Conservation (phyloP, 2,329 filamentous ascomycete species). For the Fusarium sp. region DNA sequence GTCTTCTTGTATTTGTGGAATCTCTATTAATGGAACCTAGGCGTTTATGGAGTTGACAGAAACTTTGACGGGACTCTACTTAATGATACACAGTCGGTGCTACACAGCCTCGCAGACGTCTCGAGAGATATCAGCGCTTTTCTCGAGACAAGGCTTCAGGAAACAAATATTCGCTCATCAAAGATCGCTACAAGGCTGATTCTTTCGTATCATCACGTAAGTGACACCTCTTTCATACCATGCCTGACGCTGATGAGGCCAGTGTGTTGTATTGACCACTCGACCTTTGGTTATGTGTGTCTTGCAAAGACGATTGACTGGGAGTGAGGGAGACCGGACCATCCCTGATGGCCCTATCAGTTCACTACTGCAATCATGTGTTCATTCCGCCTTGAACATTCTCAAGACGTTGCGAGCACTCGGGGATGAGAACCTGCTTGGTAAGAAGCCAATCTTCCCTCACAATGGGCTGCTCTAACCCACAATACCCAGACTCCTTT, state of each 20-base stretch:
- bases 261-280: background rate
- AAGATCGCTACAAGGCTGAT: background rate
- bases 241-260: accelerated
- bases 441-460: background rate
- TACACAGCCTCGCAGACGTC: background rate
- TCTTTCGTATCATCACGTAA: background rate
- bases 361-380: background rate
- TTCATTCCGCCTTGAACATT: background rate
- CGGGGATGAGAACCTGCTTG: background rate
- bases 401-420: background rate
- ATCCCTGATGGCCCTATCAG: background rate
- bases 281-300: background rate
- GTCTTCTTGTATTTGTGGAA: no score
- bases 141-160: background rate
- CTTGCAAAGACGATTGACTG: background rate
- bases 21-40: background rate
- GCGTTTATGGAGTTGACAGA: conserved; percentile 6
- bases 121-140: background rate
- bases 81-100: conserved; percentile 2
- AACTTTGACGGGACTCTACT: conserved; percentile 5
- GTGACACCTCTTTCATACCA: background rate
- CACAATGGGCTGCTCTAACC: background rate
- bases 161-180: background rate
- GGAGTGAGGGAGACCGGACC: background rate
- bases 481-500: background rate